A percentile compares a stretch with the other conserved stretches of the same genome.
Conservation (phyloP, 768 basidiomycete species). For the Sistotremastrum suecicum region DNA sequence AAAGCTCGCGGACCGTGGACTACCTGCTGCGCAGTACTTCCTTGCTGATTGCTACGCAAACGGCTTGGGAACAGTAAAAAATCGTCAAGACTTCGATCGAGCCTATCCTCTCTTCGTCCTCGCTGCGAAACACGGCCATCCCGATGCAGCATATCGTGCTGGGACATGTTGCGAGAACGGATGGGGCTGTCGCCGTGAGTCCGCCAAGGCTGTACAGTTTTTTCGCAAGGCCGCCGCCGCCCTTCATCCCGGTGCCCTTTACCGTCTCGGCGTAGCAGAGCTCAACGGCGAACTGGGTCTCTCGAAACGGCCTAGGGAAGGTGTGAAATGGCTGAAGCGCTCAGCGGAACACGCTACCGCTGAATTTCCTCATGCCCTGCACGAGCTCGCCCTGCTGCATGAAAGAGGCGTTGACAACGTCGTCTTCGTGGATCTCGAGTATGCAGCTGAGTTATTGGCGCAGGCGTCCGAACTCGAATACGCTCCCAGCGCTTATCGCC, state of each 20-base stretch:
- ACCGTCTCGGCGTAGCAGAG: slow-evolving; percentile 90
- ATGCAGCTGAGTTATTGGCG: slow-evolving; percentile 85
- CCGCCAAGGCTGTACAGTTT: slow-evolving; percentile 81
- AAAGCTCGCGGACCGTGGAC: slow-evolving; percentile 85
- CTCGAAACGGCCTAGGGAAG: slow-evolving; percentile 80
- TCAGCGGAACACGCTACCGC: slow-evolving; percentile 90
- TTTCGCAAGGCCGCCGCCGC: slow-evolving; percentile 89
- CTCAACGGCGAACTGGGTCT: slow-evolving; percentile 90
- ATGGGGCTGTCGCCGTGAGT: slow-evolving; percentile 93
- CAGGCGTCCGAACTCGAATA: slow-evolving; percentile 94
- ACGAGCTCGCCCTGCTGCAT: slow-evolving; percentile 86
- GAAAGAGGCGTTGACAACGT: slow-evolving; percentile 98
- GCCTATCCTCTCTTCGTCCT: slow-evolving; percentile 94
- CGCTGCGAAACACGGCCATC: slow-evolving; percentile 93
- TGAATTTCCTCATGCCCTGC: slow-evolving; percentile 92
- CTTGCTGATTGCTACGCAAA: slow-evolving; percentile 97
- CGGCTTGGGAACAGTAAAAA: slow-evolving; percentile 87
- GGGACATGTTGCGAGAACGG: slow-evolving; percentile 98
- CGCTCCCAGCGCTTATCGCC: slow-evolving; percentile 86
- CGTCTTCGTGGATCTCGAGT: slow-evolving; percentile 91
- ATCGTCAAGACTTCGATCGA: slow-evolving; percentile 90
- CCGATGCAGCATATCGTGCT: slow-evolving; percentile 88
- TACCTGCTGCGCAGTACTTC: slow-evolving; percentile 92
- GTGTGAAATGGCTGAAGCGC: slow-evolving; percentile 97
- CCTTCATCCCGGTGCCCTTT: slow-evolving; percentile 89